Evolutionary conservation across 1,284 basidiomycete genomes (phyloP).

Genomic region (Amylostereum areolatum): DNA sequence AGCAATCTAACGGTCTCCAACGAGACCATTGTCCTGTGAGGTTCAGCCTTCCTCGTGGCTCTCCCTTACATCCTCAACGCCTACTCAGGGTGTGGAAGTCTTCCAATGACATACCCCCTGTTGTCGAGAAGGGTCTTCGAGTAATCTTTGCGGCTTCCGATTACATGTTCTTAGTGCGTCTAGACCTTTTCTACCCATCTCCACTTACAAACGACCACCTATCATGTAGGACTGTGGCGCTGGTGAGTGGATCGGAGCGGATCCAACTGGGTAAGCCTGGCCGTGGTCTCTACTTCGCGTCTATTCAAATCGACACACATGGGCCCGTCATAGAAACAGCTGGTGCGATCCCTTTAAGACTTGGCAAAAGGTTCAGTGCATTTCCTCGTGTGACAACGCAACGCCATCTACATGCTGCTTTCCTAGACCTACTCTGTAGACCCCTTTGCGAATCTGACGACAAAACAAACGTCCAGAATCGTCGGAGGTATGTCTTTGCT

Average conservation of each 20-base stretch:
- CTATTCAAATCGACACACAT: conserved; percentile 26
- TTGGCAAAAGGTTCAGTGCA: conserved; percentile 57
- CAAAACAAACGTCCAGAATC: conserved; percentile 43
- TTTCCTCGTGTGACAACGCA: conserved; percentile 4
- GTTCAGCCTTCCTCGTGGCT: neutral
- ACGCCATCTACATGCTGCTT: neutral
- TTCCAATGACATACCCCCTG: neutral
- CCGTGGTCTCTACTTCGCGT: conserved; percentile 9
- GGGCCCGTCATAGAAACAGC: conserved; percentile 18
- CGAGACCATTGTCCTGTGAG: neutral
- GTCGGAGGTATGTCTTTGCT: conserved; percentile 42
- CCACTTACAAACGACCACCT: too few species aligned
- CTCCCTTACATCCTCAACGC: neutral
- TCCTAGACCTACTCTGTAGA: conserved; percentile 62
- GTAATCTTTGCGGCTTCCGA: neutral
- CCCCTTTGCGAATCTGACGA: conserved; percentile 53
- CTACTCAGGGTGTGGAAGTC: neutral
- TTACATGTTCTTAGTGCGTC: neutral
- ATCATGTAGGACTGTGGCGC: conserved; percentile 63
- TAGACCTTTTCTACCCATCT: too few species aligned
- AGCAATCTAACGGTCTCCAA: neutral
- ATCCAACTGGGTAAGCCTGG: conserved; percentile 31
- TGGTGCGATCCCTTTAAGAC: conserved; percentile 77
- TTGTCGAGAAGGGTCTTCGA: neutral
- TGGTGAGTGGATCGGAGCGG: conserved; percentile 69